Percentiles rank a stretch among this genome's conserved stretches.
Conservation (phyloP, 208 protist genomes). For the Leishmania arabica region DNA sequence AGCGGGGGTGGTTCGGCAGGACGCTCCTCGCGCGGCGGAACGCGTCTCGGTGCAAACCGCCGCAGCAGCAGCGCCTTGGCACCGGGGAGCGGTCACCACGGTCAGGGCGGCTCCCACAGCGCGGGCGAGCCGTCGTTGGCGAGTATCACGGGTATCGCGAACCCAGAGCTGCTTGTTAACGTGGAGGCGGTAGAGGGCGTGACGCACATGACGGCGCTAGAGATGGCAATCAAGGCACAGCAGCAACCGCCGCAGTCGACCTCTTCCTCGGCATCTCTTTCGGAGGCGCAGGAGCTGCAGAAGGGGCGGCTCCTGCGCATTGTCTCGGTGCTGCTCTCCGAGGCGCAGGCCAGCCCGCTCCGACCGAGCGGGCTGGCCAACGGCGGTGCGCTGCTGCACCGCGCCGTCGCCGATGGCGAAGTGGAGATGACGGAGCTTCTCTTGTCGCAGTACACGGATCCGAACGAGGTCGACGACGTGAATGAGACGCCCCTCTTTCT, state of each 20-base stretch:
- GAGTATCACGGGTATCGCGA: not conserved
- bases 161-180: conserved; percentile 36
- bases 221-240: conserved; percentile 60
- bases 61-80: not conserved
- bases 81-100: not conserved
- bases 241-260: conserved; percentile 6
- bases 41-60: conserved; percentile 17
- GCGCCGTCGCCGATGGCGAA: conserved; percentile 44
- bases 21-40: conserved; percentile 6
- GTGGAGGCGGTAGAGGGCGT: conserved; percentile 63
- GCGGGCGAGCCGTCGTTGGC: not conserved
- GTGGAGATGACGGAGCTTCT: conserved; percentile 45
- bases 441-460: conserved; percentile 69
- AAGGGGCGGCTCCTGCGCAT: conserved; percentile 27
- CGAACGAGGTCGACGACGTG: conserved; percentile 59
- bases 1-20: not conserved
- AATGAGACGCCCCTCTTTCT: conserved; percentile 74
- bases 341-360: conserved; percentile 51
- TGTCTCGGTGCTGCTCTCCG: conserved; percentile 41
- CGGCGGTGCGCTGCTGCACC: conserved; percentile 65
- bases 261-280: not conserved
- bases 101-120: not conserved
- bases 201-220: conserved; percentile 51
- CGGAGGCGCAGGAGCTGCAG: not conserved
- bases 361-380: conserved; percentile 48